A percentile compares a stretch with the other conserved stretches of the same genome.
Evolutionary conservation across 805 yeast species (phyloP).

Genomic region (Saccharomycopsis fermentans): DNA sequence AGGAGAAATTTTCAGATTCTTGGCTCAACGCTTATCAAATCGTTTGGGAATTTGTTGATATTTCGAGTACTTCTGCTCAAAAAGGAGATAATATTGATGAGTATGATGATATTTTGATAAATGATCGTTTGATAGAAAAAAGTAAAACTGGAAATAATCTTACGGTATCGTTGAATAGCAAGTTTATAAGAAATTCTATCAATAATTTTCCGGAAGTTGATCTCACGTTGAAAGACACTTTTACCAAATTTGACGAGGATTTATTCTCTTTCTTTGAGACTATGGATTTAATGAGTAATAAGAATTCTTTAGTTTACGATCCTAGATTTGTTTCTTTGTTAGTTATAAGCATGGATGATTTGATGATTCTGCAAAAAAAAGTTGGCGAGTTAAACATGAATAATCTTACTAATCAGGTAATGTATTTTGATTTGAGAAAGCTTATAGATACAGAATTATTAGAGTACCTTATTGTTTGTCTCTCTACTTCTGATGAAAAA

Average conservation of each 20-base stretch:
- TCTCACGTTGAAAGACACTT: background rate
- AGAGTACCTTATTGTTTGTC: conserved; percentile 37
- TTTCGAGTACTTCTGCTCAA: background rate
- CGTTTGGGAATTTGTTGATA: conserved; percentile 48
- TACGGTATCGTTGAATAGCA: conserved; percentile 42
- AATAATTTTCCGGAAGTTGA: conserved; percentile 24
- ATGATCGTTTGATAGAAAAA: background rate
- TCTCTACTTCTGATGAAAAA: conserved; percentile 29
- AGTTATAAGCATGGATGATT: conserved; percentile 54
- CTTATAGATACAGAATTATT: conserved; percentile 49
- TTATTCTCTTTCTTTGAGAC: background rate
- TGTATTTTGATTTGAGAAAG: conserved; percentile 39
- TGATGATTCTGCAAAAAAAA: conserved; percentile 29
- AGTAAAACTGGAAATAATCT: conserved; percentile 18
- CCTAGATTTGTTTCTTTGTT: conserved; percentile 58
- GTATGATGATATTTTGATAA: background rate
- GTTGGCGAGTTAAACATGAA: conserved; percentile 18
- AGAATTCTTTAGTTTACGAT: conserved; percentile 38
- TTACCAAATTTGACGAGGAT: background rate
- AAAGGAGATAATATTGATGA: conserved; percentile 19
- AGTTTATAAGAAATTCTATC: conserved; percentile 39
- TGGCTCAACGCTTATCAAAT: conserved; percentile 52
- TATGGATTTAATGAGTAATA: background rate
- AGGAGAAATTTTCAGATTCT: conserved; percentile 38
- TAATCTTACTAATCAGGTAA: conserved; percentile 11